Evolutionary conservation across 441 rosid species (phyloP), one percentile per base, ranked within the genome.

Genomic region (Breynia disticha): DNA sequence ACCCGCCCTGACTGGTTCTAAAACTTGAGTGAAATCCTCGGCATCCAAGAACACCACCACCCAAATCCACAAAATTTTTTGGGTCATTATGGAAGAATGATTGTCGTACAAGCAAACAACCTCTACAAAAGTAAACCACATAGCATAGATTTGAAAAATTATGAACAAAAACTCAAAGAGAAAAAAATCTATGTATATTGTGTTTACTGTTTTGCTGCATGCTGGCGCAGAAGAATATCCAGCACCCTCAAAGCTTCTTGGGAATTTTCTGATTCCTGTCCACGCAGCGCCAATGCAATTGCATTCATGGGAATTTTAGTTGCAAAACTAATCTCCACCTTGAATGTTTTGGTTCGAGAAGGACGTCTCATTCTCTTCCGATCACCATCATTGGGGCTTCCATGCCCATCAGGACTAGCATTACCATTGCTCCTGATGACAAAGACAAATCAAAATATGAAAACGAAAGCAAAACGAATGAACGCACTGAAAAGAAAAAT

Each of bases 101-200:
- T 53, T 82, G 88, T 10, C 81, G 85, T 12, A 82, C 88, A 24
- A 82, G 85, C 50, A 82, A 79, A 55, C 88, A 82, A 32, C 88
- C 88, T 69, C 88, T 82, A 67, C 32, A 59, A 51, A 12, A 50
- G 9, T 18, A 64, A 32, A 24, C 28, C 54, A 54, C 4, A 13
- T n/a, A 59, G n/a, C 18, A 41, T 19, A 21, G 50, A 46, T 4
- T 38, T 14, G 19, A 9, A 24, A 6, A n/a, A 49, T 55, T 16
- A 46, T 16, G 16, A 16, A 5, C 47, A 1, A 15, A 51, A 46
- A 19, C 43, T 15, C 20, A 48, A 38, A 46, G 20, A 2, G 18
- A 41, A 28, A 59, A 15, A 19, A 52, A 39, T 32, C 1, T 16
- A 44, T 11, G n/a, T n/a, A 19, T 0, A 24, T 12, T 21, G 18